These are phyloP conservation scores for Plantago elongata DNA, from an alignment of 257 asterid species.

Conservation along the genomic window DNA sequence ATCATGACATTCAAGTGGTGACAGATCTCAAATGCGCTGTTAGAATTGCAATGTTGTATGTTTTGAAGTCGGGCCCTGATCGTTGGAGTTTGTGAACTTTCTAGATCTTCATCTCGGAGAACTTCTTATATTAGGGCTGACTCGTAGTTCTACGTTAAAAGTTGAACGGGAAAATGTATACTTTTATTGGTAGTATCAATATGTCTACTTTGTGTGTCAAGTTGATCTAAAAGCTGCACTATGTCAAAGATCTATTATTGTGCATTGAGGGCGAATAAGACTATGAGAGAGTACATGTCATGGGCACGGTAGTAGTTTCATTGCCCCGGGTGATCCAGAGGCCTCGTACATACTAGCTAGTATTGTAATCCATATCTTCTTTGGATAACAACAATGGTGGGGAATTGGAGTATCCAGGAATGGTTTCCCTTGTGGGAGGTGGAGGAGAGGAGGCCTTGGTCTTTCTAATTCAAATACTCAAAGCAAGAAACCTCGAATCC, in stretches of 20 bases:
- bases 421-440: conserved; percentile 41
- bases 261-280: not conserved
- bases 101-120: no score
- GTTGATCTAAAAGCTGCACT: not conserved
- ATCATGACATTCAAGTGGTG: conserved; percentile 84
- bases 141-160: no score
- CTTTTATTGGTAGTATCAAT: no score
- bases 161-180: no score
- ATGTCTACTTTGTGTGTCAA: no score
- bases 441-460: conserved; percentile 40
- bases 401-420: conserved; percentile 28
- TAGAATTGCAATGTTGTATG: no score
- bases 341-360: conserved; percentile 35
- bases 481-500: conserved; percentile 35
- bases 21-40: conserved; percentile 21
- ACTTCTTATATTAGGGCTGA: no score
- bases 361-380: conserved; percentile 48
- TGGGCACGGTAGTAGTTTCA: no score
- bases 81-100: no score
- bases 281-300: no score
- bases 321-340: conserved; percentile 58
- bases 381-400: conserved; percentile 54
- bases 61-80: no score
- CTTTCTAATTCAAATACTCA: conserved; percentile 33
- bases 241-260: no score